Evolutionary conservation across 2,329 filamentous ascomycete genomes (phyloP).

Genomic region (Parascedosporium putredinis): DNA sequence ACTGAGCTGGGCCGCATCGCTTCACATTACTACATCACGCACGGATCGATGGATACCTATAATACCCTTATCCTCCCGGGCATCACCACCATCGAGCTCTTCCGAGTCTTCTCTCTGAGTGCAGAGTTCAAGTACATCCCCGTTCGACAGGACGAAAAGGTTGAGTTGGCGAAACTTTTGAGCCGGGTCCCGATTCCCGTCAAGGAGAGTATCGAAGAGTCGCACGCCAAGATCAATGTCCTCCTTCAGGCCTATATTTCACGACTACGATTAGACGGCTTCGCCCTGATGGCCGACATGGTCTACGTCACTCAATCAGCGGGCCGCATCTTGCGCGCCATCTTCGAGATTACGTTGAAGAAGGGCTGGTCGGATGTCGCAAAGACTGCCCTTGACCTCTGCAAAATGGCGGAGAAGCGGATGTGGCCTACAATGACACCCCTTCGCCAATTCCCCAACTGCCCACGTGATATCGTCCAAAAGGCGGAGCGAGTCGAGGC

Average conservation of each 20-base stretch:
- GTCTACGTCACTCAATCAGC: slow-evolving; percentile 98
- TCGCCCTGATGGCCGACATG: slow-evolving; percentile 95
- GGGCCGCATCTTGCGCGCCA: slow-evolving; percentile 84
- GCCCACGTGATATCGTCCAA: slow-evolving; percentile 73
- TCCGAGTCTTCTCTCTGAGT: slow-evolving; percentile 90
- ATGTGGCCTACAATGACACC: slow-evolving; percentile 99
- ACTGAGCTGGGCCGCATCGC: slow-evolving; percentile 93
- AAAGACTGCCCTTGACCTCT: slow-evolving; percentile 84
- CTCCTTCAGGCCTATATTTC: slow-evolving; percentile 95
- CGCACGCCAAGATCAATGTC: slow-evolving; percentile 96
- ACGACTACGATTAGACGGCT: slow-evolving; percentile 80
- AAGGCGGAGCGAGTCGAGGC: slow-evolving; percentile 95
- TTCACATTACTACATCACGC: slow-evolving; percentile 96
- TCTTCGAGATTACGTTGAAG: slow-evolving; percentile 95
- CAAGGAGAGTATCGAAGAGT: slow-evolving; percentile 94
- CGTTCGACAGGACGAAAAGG: slow-evolving; percentile 92
- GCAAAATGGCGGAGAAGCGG: slow-evolving; percentile 98
- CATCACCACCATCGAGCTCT: slow-evolving; percentile 88
- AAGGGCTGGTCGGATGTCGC: slow-evolving; percentile 93
- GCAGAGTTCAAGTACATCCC: slow-evolving; percentile 99
- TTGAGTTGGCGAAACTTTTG: slow-evolving; percentile 86
- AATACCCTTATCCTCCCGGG: slow-evolving; percentile 90
- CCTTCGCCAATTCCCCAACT: slow-evolving; percentile 76
- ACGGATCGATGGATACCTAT: slow-evolving; percentile 94
- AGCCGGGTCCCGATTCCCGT: slow-evolving; percentile 88